phyloP scores from a whole-genome alignment of 75 land plant genomes.

The Isoetes taiwanensis region DNA sequence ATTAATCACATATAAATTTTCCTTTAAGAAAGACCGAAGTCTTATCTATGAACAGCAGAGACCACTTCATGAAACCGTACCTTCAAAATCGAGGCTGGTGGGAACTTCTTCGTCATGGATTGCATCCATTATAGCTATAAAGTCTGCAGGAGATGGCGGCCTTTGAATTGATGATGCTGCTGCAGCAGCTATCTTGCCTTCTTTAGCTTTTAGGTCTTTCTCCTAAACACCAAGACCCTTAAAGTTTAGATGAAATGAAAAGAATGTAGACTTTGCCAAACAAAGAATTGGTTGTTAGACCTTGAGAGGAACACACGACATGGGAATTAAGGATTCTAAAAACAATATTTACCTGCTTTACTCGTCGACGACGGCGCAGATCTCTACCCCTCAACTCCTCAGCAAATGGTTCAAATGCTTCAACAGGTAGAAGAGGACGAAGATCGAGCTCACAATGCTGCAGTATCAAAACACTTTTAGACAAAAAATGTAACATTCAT shows the following conservation, averaged over 20 bases:
- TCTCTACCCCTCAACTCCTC: slow-evolving; percentile 77
- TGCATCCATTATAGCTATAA: slow-evolving; percentile 12
- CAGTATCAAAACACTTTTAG: slow-evolving; percentile 7
- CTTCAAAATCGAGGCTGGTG: slow-evolving; percentile 10
- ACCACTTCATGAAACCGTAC: neutral
- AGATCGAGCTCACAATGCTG: slow-evolving; percentile 94
- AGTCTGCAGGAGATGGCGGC: slow-evolving; percentile 27
- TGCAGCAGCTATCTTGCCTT: slow-evolving; percentile 14
- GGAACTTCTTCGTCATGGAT: slow-evolving; percentile 16
- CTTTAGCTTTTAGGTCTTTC: slow-evolving; percentile 13
- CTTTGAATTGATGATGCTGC: slow-evolving; percentile 8
- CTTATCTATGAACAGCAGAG: too few species aligned
- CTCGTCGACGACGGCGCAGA: slow-evolving; percentile 47
- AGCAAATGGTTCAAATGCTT: slow-evolving; percentile 50
- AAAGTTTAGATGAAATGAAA: neutral
- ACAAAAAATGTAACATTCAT: too few species aligned
- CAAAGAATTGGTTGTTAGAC: neutral
- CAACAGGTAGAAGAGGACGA: slow-evolving; percentile 43
- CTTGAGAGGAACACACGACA: neutral
- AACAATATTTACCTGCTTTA: slow-evolving; percentile 44
- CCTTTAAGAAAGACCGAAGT: too few species aligned
- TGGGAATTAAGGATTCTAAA: neutral
- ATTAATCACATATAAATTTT: too few species aligned
- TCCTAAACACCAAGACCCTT: slow-evolving; percentile 7
- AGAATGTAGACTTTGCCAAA: neutral